A percentile compares a stretch with the other conserved stretches of the same genome.
Evolutionary conservation across 192 early-diverging fungal genomes (phyloP).

Genomic region (Cladochytrium replicatum): DNA sequence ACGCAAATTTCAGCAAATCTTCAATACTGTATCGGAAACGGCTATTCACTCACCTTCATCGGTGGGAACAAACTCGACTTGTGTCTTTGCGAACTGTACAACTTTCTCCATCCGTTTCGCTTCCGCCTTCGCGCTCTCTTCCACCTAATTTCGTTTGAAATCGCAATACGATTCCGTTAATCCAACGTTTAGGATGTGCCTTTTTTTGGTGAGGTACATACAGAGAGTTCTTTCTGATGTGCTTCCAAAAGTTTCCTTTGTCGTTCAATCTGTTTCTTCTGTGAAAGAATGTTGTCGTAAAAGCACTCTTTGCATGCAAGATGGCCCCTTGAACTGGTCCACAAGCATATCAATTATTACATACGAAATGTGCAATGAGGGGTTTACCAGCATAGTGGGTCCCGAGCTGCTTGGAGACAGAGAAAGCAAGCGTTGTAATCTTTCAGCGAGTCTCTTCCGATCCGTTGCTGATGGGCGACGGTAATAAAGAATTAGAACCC

Average conservation of each 20-base stretch:
- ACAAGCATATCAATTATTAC: slow-evolving; percentile 5
- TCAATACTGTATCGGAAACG: slow-evolving; percentile 13
- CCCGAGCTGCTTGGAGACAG: slow-evolving; percentile 66
- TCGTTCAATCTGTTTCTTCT: slow-evolving; percentile 68
- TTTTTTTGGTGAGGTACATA: no score
- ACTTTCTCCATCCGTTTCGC: slow-evolving; percentile 42
- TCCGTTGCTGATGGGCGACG: slow-evolving; percentile 50
- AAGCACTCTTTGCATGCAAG: slow-evolving; percentile 85
- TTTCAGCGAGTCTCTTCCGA: slow-evolving; percentile 75
- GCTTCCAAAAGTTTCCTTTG: slow-evolving; percentile 34
- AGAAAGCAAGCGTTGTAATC: slow-evolving; percentile 80
- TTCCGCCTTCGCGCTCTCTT: slow-evolving; percentile 31
- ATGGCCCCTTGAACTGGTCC: slow-evolving; percentile 51
- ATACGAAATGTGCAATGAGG: slow-evolving; percentile 6
- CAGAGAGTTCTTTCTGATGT: slow-evolving; percentile 32
- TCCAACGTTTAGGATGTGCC: no score
- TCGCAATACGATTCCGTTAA: no score
- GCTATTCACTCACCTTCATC: slow-evolving; percentile 12
- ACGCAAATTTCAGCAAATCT: no score
- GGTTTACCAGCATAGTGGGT: slow-evolving; percentile 56
- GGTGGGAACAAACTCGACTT: slow-evolving; percentile 31
- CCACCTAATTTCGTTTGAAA: no score
- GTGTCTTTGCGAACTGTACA: slow-evolving; percentile 54
- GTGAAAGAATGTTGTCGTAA: slow-evolving; percentile 69
- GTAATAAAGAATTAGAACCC: background rate